These are phyloP conservation scores for Excoecaria cochinchinensis DNA, from an alignment of 345 rosid species.

Conservation along the genomic window DNA sequence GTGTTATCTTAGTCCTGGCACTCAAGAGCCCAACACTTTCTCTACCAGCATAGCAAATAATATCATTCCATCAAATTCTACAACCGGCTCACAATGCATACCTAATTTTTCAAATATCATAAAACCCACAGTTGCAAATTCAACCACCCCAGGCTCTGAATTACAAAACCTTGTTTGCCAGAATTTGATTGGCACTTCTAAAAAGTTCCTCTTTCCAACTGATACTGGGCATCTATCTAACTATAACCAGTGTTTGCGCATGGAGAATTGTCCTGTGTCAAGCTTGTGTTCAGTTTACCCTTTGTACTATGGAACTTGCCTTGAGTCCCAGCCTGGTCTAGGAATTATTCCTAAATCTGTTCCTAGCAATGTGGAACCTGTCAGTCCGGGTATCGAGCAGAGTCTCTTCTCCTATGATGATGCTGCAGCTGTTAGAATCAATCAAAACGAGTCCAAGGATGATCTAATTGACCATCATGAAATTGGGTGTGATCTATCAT, in stretches of 20 bases:
- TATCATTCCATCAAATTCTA: constrained; percentile 18
- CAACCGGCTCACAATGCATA: constrained; percentile 16
- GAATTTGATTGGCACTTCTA: constrained; percentile 1
- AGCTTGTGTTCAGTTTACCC: constrained; percentile 42
- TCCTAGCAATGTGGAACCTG: constrained; percentile 28
- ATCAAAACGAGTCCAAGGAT: constrained; percentile 16
- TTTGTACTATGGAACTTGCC: constrained; percentile 38
- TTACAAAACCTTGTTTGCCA: constrained; percentile 12
- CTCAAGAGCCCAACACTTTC: constrained; percentile 25
- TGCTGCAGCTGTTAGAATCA: constrained; percentile 12
- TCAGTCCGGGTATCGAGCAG: constrained; percentile 9
- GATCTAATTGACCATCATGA: constrained; percentile 19
- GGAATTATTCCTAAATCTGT: constrained; percentile 18
- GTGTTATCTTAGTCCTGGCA: constrained; percentile 42
- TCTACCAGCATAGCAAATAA: constrained; percentile 11
- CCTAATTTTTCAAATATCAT: constrained; percentile 24
- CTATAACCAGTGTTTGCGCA: constrained; percentile 9
- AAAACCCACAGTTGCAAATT: constrained; percentile 15
- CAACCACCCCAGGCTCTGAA: constrained; percentile 16
- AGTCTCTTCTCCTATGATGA: constrained; percentile 17
- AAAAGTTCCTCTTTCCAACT: constrained; percentile 25
- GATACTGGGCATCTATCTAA: constrained; percentile 12
- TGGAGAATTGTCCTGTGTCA: constrained; percentile 27
- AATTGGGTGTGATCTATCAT: constrained; percentile 61
- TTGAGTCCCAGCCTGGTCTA: constrained; percentile 23